Conservation (phyloP, 2,329 filamentous ascomycete genomes). For the Reticulascus tulasneorum region DNA sequence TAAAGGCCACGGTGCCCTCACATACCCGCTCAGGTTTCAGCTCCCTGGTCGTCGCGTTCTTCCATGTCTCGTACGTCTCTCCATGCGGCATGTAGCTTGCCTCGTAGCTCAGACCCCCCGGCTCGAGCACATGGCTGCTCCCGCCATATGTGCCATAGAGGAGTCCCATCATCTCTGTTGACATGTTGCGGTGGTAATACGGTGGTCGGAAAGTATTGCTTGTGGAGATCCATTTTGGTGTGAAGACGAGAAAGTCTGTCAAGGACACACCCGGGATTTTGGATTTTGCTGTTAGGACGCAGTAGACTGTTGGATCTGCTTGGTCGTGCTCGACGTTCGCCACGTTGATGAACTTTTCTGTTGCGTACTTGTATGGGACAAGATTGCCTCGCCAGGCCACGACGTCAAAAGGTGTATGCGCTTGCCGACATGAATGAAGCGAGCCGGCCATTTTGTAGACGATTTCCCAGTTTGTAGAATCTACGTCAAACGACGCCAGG, state of each 20-base stretch:
- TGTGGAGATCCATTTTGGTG: conserved; percentile 56
- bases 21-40: conserved; percentile 36
- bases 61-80: conserved; percentile 27
- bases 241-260: conserved; percentile 60
- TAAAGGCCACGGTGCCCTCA: conserved; percentile 43
- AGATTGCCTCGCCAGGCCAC: conserved; percentile 64
- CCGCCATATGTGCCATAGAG: conserved; percentile 32
- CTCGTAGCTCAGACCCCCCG: conserved; percentile 28
- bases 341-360: conserved; percentile 54
- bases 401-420: conserved; percentile 60
- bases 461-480: conserved; percentile 44
- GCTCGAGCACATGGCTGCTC: conserved; percentile 21
- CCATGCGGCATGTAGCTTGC: conserved; percentile 31
- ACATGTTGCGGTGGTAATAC: conserved; percentile 60
- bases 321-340: conserved; percentile 54
- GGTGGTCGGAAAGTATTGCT: conserved; percentile 54
- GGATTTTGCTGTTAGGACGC: conserved; percentile 55
- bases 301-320: conserved; percentile 58
- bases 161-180: conserved; percentile 53
- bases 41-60: conserved; percentile 17
- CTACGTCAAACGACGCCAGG: conserved; percentile 36
- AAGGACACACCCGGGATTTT: conserved; percentile 47
- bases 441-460: conserved; percentile 49
- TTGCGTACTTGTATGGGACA: conserved; percentile 41
- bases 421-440: conserved; percentile 58